Base-by-base conservation (phyloP, 768 basidiomycete genomes). In the Postia placenta region DNA sequence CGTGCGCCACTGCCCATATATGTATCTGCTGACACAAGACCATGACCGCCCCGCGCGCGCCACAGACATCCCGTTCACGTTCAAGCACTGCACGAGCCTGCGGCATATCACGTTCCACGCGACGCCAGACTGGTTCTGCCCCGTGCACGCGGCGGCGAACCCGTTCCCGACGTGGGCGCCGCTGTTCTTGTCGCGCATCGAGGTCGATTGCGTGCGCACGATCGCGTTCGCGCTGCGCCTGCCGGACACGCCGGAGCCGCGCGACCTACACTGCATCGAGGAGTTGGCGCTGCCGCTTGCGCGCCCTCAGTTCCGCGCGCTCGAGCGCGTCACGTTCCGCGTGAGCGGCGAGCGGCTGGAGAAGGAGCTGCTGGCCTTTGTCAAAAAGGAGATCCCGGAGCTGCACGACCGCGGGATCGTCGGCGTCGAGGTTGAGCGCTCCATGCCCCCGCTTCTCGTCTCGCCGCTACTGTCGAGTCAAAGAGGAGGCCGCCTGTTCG, bases 331-430 rank as follows among this genome's bases (percentile, higher is more conserved):
- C 26, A 25, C 17, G 26, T 43, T 43, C 26, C 17, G n/a, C 11
- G 28, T 43, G 11, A 25, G 11, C 6, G 42, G 42, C 6, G 30
- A 15, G 15, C 42, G 42, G 11, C 28, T 26, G 24, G 42, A 43
- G n/a, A 9, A 17, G 42, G 22, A 43, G 42, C 25, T 43, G 3
- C 42, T 12, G 25, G n/a, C 24, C 11, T 43, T 26, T 19, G 28
- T 43, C 23, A 43, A 28, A 26, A 25, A 43, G 42, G 42, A 43
- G n/a, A 15, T 43, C 17, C 42, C 42, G 9, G 42, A 43, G 19
- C 42, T 43, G 15, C 28, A 19, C 24, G 42, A 5, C 7, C 42
- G 42, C 15, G 42, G 42, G 4, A 43, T 43, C n/a, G 42, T 43
- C n/a, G n/a, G n/a, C n/a, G n/a, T n/a, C n/a, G n/a, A n/a, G n/a